Evolutionary conservation across 805 yeast species (phyloP).

Genomic region (Danielia oregonensis): DNA sequence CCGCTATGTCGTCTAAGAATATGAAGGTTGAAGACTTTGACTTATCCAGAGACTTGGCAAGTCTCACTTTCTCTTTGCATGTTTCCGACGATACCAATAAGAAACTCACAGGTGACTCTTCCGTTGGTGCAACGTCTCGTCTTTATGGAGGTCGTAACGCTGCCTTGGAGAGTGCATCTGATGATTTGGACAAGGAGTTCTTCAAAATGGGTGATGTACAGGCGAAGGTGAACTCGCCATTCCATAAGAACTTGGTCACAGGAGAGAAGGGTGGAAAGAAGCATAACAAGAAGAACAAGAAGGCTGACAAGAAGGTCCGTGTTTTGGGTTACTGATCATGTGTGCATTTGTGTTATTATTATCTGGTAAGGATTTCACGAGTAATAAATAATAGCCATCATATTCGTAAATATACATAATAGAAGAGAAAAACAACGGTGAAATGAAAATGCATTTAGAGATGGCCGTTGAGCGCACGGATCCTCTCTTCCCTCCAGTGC

Average conservation of each 20-base stretch:
- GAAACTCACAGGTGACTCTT: constrained; percentile 11
- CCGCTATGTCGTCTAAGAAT: constrained; percentile 59
- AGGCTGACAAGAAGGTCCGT: constrained; percentile 44
- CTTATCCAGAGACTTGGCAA: constrained; percentile 63
- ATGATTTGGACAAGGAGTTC: constrained; percentile 81
- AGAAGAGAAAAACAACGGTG: not conserved
- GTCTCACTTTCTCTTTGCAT: constrained; percentile 77
- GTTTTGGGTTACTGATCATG: constrained; percentile 14
- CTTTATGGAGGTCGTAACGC: constrained; percentile 83
- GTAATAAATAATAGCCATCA: not conserved
- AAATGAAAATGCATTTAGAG: too few relatives aligned
- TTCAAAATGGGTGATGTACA: constrained; percentile 63
- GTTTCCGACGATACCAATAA: constrained; percentile 37
- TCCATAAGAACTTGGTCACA: constrained; percentile 49
- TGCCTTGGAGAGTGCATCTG: constrained; percentile 71
- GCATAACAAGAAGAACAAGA: constrained; percentile 76
- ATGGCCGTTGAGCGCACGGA: constrained; percentile 19
- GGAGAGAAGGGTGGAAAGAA: constrained; percentile 41
- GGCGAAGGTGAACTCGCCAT: constrained; percentile 68
- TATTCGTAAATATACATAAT: not conserved
- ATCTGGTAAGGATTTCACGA: not conserved
- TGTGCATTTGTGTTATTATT: constrained; percentile 1
- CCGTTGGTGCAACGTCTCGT: constrained; percentile 38
- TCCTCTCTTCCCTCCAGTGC: constrained; percentile 37
- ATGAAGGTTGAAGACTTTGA: constrained; percentile 52